A percentile compares a stretch with the other conserved stretches of the same genome.
phyloP scores from a whole-genome alignment of 2,329 filamentous ascomycete genomes.

The Colletotrichum zoysiae region DNA sequence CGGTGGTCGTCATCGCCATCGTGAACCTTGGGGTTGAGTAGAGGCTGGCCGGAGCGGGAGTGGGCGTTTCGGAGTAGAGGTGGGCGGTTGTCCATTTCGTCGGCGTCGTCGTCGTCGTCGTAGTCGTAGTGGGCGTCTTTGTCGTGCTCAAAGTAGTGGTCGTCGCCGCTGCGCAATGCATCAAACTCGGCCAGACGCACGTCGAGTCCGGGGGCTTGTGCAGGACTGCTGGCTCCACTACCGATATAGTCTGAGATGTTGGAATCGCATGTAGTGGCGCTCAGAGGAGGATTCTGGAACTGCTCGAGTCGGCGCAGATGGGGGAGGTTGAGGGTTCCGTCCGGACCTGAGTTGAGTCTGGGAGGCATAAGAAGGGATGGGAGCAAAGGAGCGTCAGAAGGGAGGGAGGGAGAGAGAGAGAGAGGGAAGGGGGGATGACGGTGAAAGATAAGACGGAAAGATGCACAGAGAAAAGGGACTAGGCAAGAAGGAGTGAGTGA shows the following conservation, averaged over 20 bases:
- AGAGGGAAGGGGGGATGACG: background rate
- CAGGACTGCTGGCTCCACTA: conserved; percentile 38
- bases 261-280: conserved; percentile 41
- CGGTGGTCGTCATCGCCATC: conserved; percentile 47
- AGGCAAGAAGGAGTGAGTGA: conserved; percentile 40
- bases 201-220: conserved; percentile 32
- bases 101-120: conserved; percentile 53
- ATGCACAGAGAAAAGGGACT: conserved; percentile 1
- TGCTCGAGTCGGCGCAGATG: conserved; percentile 23
- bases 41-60: conserved; percentile 58
- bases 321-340: conserved; percentile 39
- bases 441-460: conserved; percentile 14
- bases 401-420: background rate
- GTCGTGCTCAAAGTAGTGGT: conserved; percentile 47
- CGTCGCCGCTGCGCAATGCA: conserved; percentile 38
- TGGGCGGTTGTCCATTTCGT: conserved; percentile 59
- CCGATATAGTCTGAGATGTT: conserved; percentile 41
- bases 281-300: conserved; percentile 28
- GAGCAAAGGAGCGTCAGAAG: conserved; percentile 24
- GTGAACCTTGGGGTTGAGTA: conserved; percentile 53
- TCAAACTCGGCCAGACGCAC: conserved; percentile 41
- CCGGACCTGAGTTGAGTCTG: conserved; percentile 37
- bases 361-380: conserved; percentile 40
- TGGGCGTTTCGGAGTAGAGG: conserved; percentile 60
- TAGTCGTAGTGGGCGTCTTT: conserved; percentile 51